Evolutionary conservation across 352 stramenopile species (phyloP).

Genomic region (Phytophthora fragariaefolia): DNA sequence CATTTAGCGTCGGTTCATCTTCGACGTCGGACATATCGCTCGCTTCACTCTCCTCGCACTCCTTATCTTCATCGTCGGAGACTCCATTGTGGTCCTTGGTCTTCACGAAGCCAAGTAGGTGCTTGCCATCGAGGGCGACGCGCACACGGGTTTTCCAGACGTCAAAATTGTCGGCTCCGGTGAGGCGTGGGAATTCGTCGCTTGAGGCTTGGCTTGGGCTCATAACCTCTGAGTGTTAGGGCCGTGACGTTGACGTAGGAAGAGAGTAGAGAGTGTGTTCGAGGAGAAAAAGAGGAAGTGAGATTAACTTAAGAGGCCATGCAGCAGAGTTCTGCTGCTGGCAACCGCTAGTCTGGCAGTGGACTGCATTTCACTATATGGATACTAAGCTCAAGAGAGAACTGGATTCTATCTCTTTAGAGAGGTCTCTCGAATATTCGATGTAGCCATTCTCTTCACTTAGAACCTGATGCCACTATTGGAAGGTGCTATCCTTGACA

Average conservation of each 20-base stretch:
- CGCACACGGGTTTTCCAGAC: constrained; percentile 9
- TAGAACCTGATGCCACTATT: too few species aligned
- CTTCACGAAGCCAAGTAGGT: constrained; percentile 5
- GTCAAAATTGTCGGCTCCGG: constrained; percentile 4
- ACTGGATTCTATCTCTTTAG: too few species aligned
- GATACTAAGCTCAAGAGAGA: too few species aligned
- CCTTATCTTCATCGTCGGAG: not conserved
- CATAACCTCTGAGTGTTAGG: constrained; percentile 13
- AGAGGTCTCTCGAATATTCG: too few species aligned
- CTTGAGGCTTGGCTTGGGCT: constrained; percentile 16
- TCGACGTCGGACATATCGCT: not conserved
- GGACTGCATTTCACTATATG: too few species aligned
- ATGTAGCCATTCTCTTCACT: too few species aligned
- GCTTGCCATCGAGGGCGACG: constrained; percentile 12
- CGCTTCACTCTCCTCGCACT: not conserved
- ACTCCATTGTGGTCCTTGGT: not conserved
- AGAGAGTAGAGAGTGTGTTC: not conserved
- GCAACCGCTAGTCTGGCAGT: too few species aligned
- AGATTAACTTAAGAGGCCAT: not conserved
- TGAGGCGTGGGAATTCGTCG: constrained; percentile 19
- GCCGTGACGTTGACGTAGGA: too few species aligned
- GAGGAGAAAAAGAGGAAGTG: not conserved
- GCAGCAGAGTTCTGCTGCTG: too few species aligned
- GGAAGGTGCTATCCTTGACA: too few species aligned
- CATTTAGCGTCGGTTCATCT: not conserved